phyloP scores from a whole-genome alignment of 2,329 filamentous ascomycete genomes.

The Pseudogymnoascus sp. region DNA sequence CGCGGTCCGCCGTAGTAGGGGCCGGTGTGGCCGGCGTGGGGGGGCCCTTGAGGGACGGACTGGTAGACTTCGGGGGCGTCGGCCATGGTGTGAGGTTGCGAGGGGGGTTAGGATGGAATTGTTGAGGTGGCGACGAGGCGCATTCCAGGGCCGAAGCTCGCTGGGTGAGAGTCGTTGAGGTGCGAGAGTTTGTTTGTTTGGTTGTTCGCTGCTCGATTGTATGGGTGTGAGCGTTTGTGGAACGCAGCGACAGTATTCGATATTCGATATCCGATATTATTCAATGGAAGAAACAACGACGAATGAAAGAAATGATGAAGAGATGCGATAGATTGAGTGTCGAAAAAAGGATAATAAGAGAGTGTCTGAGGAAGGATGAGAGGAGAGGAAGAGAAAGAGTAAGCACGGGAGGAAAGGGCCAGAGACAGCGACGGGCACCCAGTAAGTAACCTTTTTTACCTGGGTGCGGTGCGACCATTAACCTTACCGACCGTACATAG shows the following conservation, averaged over 20 bases:
- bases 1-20: neutral
- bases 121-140: neutral
- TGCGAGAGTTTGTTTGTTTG: neutral
- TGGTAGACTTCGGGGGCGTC: conserved; percentile 2
- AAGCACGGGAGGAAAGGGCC: neutral
- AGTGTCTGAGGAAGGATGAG: neutral
- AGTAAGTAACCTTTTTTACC: neutral
- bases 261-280: neutral
- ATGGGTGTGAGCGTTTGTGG: neutral
- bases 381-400: neutral
- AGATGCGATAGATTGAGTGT: neutral
- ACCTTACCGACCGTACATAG: too few species aligned
- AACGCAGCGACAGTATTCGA: neutral
- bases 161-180: too few species aligned
- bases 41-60: neutral
- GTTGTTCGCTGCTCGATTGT: neutral
- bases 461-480: neutral
- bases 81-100: neutral
- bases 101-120: neutral
- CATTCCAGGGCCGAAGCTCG: neutral
- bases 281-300: neutral
- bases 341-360: neutral
- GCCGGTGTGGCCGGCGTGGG: neutral
- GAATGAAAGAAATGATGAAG: neutral
- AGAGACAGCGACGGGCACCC: too few species aligned